Conservation (phyloP, 2,329 filamentous ascomycete genomes). For the Plenodomus lindquistii region DNA sequence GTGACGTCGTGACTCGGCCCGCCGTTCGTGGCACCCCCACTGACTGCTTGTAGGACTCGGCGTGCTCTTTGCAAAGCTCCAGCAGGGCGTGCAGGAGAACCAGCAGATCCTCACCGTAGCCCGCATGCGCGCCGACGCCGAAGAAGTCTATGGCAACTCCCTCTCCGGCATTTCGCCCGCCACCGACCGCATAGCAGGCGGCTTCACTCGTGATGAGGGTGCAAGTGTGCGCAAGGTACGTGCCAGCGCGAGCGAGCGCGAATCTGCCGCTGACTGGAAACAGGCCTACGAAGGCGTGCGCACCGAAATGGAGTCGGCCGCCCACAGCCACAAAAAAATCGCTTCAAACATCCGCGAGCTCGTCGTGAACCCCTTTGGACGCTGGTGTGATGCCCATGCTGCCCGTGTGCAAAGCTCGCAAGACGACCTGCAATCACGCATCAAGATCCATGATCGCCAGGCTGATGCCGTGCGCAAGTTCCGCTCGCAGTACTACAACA, state of each 20-base stretch:
- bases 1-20: constrained; percentile 59
- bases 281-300: constrained; percentile 94
- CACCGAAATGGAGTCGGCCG: constrained; percentile 86
- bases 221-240: constrained; percentile 91
- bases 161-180: constrained; percentile 80
- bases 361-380: constrained; percentile 89
- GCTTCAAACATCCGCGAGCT: constrained; percentile 95
- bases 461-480: constrained; percentile 89
- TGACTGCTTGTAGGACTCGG: constrained; percentile 67
- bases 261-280: constrained; percentile 21
- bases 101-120: constrained; percentile 91
- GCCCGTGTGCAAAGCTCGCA: constrained; percentile 89
- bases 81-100: constrained; percentile 94
- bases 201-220: constrained; percentile 89
- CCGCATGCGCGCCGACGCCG: constrained; percentile 91
- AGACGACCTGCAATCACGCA: constrained; percentile 85
- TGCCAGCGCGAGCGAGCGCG: neutral
- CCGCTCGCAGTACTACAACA: constrained; percentile 97
- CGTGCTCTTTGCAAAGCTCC: constrained; percentile 93
- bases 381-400: constrained; percentile 96
- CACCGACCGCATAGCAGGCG: constrained; percentile 79
- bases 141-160: constrained; percentile 82
- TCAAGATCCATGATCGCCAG: constrained; percentile 93
- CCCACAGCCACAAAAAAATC: constrained; percentile 91
- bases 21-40: constrained; percentile 12